A percentile compares a stretch with the other conserved stretches of the same genome.
These are phyloP conservation scores for Hsuehochloa calcarea DNA, from an alignment of 176 grass and related monocot species.

Conservation along the genomic window DNA sequence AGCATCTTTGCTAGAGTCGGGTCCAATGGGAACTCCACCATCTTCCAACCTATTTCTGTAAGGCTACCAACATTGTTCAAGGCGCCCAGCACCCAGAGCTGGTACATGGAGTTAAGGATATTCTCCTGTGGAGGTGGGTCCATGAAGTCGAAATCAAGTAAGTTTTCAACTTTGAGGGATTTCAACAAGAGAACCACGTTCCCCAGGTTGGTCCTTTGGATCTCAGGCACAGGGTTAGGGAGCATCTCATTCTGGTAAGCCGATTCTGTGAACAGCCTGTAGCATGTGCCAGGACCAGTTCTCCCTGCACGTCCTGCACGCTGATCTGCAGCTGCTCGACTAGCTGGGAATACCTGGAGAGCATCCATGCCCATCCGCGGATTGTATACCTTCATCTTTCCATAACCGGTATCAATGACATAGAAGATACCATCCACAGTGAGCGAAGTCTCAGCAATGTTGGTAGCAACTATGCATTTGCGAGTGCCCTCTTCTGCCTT, in stretches of 20 bases:
- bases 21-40: slow-evolving; percentile 98
- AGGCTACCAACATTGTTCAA: slow-evolving; percentile 91
- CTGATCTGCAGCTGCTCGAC: slow-evolving; percentile 90
- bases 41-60: slow-evolving; percentile 96
- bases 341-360: slow-evolving; percentile 89
- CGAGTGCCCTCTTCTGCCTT: slow-evolving; percentile 95
- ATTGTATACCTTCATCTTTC: slow-evolving; percentile 99
- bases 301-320: slow-evolving; percentile 88
- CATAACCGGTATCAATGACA: slow-evolving; percentile 94
- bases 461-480: slow-evolving; percentile 98
- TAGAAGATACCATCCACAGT: slow-evolving; percentile 98
- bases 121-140: slow-evolving; percentile 97
- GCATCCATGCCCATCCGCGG: slow-evolving; percentile 97
- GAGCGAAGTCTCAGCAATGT: slow-evolving; percentile 98
- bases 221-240: slow-evolving; percentile 90
- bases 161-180: slow-evolving; percentile 87
- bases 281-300: slow-evolving; percentile 93
- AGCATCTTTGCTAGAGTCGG: slow-evolving; percentile 96
- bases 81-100: slow-evolving; percentile 94
- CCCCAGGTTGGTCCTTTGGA: slow-evolving; percentile 93
- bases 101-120: slow-evolving; percentile 99
- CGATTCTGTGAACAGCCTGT: slow-evolving; percentile 87
- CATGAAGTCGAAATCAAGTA: slow-evolving; percentile 99
- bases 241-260: slow-evolving; percentile 99
- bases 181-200: slow-evolving; percentile 96